Evolutionary conservation across 352 stramenopile genomes (phyloP), one percentile per base, ranked within the genome.

Genomic region (Globisporangium polare): DNA sequence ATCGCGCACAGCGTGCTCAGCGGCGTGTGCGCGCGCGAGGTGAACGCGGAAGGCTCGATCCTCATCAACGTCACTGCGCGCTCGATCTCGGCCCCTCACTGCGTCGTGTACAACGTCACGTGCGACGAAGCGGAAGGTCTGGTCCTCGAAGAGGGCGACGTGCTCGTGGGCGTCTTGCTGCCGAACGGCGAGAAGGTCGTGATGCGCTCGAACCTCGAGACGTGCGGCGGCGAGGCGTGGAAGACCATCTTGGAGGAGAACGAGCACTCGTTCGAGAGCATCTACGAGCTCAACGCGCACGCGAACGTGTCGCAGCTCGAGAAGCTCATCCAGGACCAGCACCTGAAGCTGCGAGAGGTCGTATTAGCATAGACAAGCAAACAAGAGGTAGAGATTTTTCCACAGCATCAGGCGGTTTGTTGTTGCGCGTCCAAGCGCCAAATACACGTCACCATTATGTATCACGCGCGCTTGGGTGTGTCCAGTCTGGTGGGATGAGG

Each of bases 41-140:
- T 99, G 58, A 86, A 96, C 43, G 94, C 87, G 1, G 84, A 99
- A 58, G 92, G 94, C 58, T 98, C 93, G 55, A 98, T 99, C 62
- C 77, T 99, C 53, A 98, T 99, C 63, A 99, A 99, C 77, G 97
- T 98, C 52, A 98, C 95, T 13, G 96, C 96, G 13, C 94, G 93
- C 62, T 97, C 93, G 41, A 99, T 99, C 70, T 84, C 80, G n/a
- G 96, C 95, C 5, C 91, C 91, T 57, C 90, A 93, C 47, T 96
- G 89, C 62, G 96, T 99, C 27, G 74, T 98, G 56, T 99, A 99
- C 85, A 99, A 99, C 74, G 82, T 99, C 18, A 95, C 98, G 35
- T 96, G 84, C 58, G 91, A 98, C 29, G 83, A 92, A 22, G 75
- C 83, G 5, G 88, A 93, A 6, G 94, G 90, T 1, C 86, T 99